A percentile compares a stretch with the other conserved stretches of the same genome.
These are phyloP conservation scores for Alternaria sp. DNA, from an alignment of 2,329 filamentous ascomycete genomes.

Conservation along the genomic window DNA sequence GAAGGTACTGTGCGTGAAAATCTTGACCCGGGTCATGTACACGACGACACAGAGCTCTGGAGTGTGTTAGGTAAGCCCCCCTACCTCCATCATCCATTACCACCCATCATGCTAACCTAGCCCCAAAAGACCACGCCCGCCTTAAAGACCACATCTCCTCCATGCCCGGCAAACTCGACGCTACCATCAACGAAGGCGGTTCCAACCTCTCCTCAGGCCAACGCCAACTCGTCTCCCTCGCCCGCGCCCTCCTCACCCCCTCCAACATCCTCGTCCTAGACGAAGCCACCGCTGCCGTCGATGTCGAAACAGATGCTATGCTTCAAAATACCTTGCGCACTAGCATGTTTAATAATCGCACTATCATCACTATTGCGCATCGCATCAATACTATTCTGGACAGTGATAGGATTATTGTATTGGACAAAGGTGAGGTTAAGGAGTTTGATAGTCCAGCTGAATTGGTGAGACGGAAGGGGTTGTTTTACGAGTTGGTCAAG, in stretches of 20 bases:
- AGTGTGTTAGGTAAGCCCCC: slow-evolving; percentile 79
- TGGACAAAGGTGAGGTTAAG: slow-evolving; percentile 87
- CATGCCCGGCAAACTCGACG: slow-evolving; percentile 91
- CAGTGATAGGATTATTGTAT: slow-evolving; percentile 87
- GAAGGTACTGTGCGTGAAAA: slow-evolving; percentile 94
- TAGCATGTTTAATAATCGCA: slow-evolving; percentile 82
- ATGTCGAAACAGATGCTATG: slow-evolving; percentile 72
- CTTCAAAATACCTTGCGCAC: slow-evolving; percentile 70
- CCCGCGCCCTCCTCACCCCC: slow-evolving; percentile 90
- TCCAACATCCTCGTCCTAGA: slow-evolving; percentile 97
- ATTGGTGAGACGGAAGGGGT: slow-evolving; percentile 76
- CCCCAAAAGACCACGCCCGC: slow-evolving; percentile 79
- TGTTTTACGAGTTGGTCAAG: slow-evolving; percentile 90
- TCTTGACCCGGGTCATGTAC: slow-evolving; percentile 90
- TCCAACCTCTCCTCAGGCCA: slow-evolving; percentile 96
- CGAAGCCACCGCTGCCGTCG: slow-evolving; percentile 85
- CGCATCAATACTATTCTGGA: slow-evolving; percentile 96
- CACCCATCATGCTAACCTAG: slow-evolving; percentile 27
- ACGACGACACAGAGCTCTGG: slow-evolving; percentile 97
- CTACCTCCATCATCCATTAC: neutral
- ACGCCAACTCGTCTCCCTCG: slow-evolving; percentile 90
- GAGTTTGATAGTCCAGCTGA: slow-evolving; percentile 90
- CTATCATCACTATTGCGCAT: slow-evolving; percentile 98
- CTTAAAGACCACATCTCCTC: slow-evolving; percentile 86
- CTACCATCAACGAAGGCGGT: slow-evolving; percentile 91